phyloP scores from a whole-genome alignment of 2,329 filamentous ascomycete species.

The Trichoderma polysporum region DNA sequence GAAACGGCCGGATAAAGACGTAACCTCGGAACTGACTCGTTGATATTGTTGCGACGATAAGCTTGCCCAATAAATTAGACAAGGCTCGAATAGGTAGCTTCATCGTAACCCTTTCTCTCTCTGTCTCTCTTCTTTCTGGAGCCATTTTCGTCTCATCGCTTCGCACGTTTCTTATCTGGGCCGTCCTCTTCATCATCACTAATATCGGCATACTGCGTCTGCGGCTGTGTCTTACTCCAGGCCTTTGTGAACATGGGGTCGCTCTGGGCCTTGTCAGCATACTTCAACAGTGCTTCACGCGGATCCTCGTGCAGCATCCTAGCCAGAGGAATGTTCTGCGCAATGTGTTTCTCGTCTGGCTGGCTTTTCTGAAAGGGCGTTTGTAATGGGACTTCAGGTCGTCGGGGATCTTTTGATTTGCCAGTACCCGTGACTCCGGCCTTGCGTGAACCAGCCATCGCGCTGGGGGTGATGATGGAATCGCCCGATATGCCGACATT shows the following conservation, averaged over 20 bases:
- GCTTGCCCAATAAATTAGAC: background rate
- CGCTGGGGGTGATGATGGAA: slow-evolving; percentile 70
- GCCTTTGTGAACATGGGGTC: slow-evolving; percentile 94
- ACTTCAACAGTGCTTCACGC: slow-evolving; percentile 88
- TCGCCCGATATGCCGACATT: slow-evolving; percentile 80
- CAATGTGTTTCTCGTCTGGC: slow-evolving; percentile 86
- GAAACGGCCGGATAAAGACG: too few species aligned
- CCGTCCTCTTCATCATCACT: slow-evolving; percentile 79
- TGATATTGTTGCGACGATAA: background rate
- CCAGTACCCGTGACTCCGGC: slow-evolving; percentile 77
- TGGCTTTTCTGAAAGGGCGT: slow-evolving; percentile 91
- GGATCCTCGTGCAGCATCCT: slow-evolving; percentile 96
- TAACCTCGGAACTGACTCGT: background rate
- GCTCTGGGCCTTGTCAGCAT: slow-evolving; percentile 87
- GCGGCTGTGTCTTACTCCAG: slow-evolving; percentile 88
- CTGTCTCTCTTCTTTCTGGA: background rate
- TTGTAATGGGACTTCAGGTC: slow-evolving; percentile 78
- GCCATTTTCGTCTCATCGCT: slow-evolving; percentile 45
- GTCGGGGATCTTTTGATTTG: slow-evolving; percentile 71
- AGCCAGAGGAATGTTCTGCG: slow-evolving; percentile 83
- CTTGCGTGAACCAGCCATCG: slow-evolving; percentile 50
- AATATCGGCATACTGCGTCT: slow-evolving; percentile 84
- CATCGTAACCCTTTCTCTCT: background rate
- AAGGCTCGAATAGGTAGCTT: background rate
- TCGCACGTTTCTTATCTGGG: slow-evolving; percentile 65